Conservation (phyloP, 1,284 basidiomycete genomes). For the Moniliella sp. region DNA sequence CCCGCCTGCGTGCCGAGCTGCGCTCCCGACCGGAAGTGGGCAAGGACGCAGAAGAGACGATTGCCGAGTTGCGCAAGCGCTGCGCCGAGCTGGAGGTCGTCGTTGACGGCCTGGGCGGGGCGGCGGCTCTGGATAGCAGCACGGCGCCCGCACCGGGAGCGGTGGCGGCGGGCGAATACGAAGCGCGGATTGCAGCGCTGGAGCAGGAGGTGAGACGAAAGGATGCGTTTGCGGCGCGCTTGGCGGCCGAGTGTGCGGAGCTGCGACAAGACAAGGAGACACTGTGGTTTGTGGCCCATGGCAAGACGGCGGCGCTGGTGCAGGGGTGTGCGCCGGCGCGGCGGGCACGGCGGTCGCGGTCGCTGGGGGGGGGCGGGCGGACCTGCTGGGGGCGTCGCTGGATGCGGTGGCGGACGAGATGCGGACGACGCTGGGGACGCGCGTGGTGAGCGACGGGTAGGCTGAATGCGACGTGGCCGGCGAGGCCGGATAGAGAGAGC, state of each 20-base stretch:
- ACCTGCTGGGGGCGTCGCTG: too few species aligned
- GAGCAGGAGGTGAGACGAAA: slow-evolving; percentile 6
- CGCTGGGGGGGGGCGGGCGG: too few species aligned
- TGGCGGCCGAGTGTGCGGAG: slow-evolving; percentile 8
- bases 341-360: too few species aligned
- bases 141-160: slow-evolving; percentile 18
- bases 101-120: slow-evolving; percentile 12
- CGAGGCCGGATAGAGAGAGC: too few species aligned
- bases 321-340: too few species aligned
- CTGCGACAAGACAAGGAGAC: not conserved
- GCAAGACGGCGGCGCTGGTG: not conserved
- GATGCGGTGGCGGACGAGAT: too few species aligned
- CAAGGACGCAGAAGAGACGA: slow-evolving; percentile 1
- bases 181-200: slow-evolving; percentile 3
- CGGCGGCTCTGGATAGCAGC: too few species aligned
- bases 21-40: slow-evolving; percentile 8
- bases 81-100: slow-evolving; percentile 21
- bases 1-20: slow-evolving; percentile 8
- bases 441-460: too few species aligned
- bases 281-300: not conserved
- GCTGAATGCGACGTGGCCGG: too few species aligned
- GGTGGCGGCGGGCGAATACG: slow-evolving; percentile 20
- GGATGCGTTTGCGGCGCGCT: slow-evolving; percentile 11
- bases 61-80: slow-evolving; percentile 10
- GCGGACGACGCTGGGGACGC: too few species aligned